Evolutionary conservation across 495 filamentous ascomycete species (phyloP).

Genomic region (Trichodelitschia bisporula): DNA sequence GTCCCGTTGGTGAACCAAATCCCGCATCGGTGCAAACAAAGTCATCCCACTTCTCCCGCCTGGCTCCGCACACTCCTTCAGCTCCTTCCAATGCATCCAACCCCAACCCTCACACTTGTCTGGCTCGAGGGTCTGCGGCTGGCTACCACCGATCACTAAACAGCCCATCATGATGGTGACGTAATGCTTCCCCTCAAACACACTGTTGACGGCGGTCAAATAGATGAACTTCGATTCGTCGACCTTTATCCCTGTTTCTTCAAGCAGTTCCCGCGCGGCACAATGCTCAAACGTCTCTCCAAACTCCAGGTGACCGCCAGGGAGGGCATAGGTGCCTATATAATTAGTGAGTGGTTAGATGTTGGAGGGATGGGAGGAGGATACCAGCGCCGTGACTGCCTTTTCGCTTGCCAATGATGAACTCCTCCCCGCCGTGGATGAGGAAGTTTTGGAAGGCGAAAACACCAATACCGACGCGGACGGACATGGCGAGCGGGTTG

Average conservation of each 20-base stretch:
- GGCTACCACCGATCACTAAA: slow-evolving; percentile 15
- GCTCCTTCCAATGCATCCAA: too few species aligned
- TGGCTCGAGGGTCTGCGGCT: too few species aligned
- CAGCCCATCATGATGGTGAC: slow-evolving; percentile 36
- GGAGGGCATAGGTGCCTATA: slow-evolving; percentile 31
- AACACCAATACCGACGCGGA: slow-evolving; percentile 13
- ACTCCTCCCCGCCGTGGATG: slow-evolving; percentile 3
- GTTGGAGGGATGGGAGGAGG: neutral
- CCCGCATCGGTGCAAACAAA: too few species aligned
- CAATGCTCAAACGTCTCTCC: slow-evolving; percentile 32
- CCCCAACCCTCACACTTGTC: too few species aligned
- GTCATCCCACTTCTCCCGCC: too few species aligned
- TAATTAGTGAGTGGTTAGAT: neutral
- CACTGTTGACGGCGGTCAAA: slow-evolving; percentile 32
- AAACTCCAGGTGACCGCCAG: slow-evolving; percentile 45
- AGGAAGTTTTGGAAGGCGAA: too few species aligned
- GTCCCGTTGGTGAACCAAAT: too few species aligned
- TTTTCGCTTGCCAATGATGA: slow-evolving; percentile 11
- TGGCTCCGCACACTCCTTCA: too few species aligned
- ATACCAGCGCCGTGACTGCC: slow-evolving; percentile 14
- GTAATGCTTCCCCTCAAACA: slow-evolving; percentile 37
- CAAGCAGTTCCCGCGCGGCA: slow-evolving; percentile 35
- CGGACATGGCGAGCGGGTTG: neutral
- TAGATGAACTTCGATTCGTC: slow-evolving; percentile 19
- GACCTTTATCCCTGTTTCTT: slow-evolving; percentile 38